Evolutionary conservation across 2,329 filamentous ascomycete species (phyloP).

Genomic region (Davidsoniella eucalypti): DNA sequence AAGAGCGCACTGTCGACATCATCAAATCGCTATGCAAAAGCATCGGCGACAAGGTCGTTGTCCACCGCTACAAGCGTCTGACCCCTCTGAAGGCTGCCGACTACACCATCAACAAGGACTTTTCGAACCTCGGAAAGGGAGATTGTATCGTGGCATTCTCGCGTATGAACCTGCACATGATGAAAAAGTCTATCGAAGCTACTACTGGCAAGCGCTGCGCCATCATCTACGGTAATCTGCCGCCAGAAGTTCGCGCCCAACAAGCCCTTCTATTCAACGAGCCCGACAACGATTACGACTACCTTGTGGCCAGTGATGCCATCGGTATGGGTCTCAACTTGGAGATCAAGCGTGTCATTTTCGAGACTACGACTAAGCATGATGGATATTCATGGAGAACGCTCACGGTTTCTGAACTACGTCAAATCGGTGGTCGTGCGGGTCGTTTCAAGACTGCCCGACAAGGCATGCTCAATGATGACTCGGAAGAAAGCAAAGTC

Average conservation of each 20-base stretch:
- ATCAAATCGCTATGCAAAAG: conserved; percentile 62
- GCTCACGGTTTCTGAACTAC: conserved; percentile 62
- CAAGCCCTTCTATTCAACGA: conserved; percentile 93
- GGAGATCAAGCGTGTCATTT: conserved; percentile 78
- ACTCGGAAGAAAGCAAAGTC: conserved; percentile 25
- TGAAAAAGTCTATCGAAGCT: conserved; percentile 65
- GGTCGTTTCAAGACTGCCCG: conserved; percentile 66
- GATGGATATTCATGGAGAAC: conserved; percentile 40
- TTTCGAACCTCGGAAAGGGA: conserved; percentile 61
- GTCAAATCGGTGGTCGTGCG: conserved; percentile 87
- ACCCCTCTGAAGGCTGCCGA: conserved; percentile 56
- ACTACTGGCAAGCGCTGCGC: conserved; percentile 66
- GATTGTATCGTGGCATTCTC: conserved; percentile 85
- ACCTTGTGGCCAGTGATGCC: conserved; percentile 81
- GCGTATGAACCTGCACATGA: conserved; percentile 59
- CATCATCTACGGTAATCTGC: conserved; percentile 81
- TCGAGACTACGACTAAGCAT: conserved; percentile 62
- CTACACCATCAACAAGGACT: conserved; percentile 43
- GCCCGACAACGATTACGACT: conserved; percentile 88
- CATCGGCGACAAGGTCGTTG: conserved; percentile 64
- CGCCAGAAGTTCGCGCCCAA: conserved; percentile 80
- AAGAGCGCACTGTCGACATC: conserved; percentile 64
- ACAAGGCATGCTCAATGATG: conserved; percentile 25
- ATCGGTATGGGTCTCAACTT: conserved; percentile 96
- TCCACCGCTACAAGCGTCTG: conserved; percentile 72